phyloP scores from a whole-genome alignment of 768 basidiomycete genomes.

The Lentinula lateritia region DNA sequence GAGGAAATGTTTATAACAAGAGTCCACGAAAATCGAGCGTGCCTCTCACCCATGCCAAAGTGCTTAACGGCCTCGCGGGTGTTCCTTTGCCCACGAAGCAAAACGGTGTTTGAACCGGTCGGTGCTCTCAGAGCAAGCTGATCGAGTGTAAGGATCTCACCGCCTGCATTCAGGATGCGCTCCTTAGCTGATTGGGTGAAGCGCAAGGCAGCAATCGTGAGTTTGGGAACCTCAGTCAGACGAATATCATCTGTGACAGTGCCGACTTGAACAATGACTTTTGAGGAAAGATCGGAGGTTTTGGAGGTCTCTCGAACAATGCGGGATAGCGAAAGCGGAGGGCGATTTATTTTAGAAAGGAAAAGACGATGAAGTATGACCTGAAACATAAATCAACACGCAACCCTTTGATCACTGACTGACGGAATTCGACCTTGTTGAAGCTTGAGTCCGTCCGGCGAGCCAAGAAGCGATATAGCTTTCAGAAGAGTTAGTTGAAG shows the following conservation, averaged over 20 bases:
- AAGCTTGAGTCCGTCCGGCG: constrained; percentile 93
- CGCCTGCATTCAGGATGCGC: constrained; percentile 92
- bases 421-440: constrained; percentile 67
- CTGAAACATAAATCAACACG: constrained; percentile 33
- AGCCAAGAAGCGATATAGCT: constrained; percentile 99
- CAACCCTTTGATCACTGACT: constrained; percentile 4
- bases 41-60: constrained; percentile 81
- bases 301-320: constrained; percentile 78
- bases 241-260: constrained; percentile 96
- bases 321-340: constrained; percentile 91
- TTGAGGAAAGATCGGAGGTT: constrained; percentile 61
- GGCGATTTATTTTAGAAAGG: constrained; percentile 96
- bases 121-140: constrained; percentile 94
- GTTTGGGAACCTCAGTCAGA: constrained; percentile 77
- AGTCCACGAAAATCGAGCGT: not conserved
- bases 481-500: constrained; percentile 10
- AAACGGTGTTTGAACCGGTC: constrained; percentile 90
- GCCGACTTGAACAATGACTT: constrained; percentile 86
- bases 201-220: constrained; percentile 89
- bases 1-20: not conserved
- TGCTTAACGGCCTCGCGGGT: constrained; percentile 94
- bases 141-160: constrained; percentile 92
- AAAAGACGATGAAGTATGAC: constrained; percentile 94
- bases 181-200: constrained; percentile 93
- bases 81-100: constrained; percentile 90